Evolutionary conservation across 177 flowering plant genomes (phyloP).

Genomic region (Telopea speciosissima): DNA sequence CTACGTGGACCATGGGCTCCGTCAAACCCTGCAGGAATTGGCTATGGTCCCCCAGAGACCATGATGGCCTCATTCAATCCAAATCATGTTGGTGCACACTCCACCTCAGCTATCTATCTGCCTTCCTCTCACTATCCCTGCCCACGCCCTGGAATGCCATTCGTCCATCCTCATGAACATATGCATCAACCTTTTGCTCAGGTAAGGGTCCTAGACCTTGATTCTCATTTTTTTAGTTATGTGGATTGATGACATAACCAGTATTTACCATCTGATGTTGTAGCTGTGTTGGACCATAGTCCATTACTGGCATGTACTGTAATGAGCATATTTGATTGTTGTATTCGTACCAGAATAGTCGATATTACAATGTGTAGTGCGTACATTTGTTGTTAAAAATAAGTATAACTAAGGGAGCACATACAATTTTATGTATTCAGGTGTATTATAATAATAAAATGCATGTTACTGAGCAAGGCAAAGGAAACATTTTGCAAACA

Average conservation of each 20-base stretch:
- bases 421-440: too few relatives aligned
- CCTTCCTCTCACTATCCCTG: constrained; percentile 79
- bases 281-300: not conserved
- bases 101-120: constrained; percentile 63
- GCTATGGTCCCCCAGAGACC: constrained; percentile 72
- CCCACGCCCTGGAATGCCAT: constrained; percentile 73
- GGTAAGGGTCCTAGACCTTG: constrained; percentile 31
- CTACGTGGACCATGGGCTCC: constrained; percentile 61
- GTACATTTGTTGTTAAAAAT: too few relatives aligned
- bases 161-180: constrained; percentile 69
- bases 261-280: not conserved
- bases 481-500: too few relatives aligned
- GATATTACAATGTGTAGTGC: too few relatives aligned
- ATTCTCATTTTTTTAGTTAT: not conserved
- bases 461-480: too few relatives aligned
- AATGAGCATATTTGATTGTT: not conserved
- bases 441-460: too few relatives aligned
- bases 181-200: constrained; percentile 66
- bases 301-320: not conserved
- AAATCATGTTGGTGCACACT: constrained; percentile 54
- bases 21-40: constrained; percentile 50
- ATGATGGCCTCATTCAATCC: constrained; percentile 72
- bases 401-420: too few relatives aligned
- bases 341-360: too few relatives aligned
- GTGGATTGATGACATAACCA: not conserved